These are phyloP conservation scores for Apiosordaria backusii DNA, from an alignment of 495 filamentous ascomycete genomes.

Conservation along the genomic window DNA sequence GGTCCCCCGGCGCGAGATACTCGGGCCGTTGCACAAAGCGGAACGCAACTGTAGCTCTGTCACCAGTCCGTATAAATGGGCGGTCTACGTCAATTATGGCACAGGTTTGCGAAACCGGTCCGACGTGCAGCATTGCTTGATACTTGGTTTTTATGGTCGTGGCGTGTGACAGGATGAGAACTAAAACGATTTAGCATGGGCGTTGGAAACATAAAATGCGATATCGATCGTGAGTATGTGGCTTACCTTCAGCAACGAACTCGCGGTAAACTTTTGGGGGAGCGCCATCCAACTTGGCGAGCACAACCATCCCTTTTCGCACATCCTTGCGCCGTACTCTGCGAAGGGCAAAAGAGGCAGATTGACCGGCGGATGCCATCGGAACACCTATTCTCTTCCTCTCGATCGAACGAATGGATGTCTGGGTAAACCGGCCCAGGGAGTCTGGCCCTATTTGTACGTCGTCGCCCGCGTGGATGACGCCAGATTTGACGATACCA, in stretches of 20 bases:
- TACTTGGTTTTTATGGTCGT: constrained; percentile 99
- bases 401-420: constrained; percentile 88
- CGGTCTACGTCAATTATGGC: constrained; percentile 97
- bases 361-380: constrained; percentile 86
- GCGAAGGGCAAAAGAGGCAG: constrained; percentile 85
- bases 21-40: constrained; percentile 95
- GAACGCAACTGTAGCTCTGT: constrained; percentile 88
- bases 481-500: constrained; percentile 82
- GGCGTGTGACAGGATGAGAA: constrained; percentile 90
- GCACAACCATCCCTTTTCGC: constrained; percentile 95
- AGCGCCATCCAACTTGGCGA: constrained; percentile 71
- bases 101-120: constrained; percentile 91
- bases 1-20: constrained; percentile 82
- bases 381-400: constrained; percentile 90
- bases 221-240: not conserved
- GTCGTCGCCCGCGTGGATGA: constrained; percentile 85
- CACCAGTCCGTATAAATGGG: constrained; percentile 91
- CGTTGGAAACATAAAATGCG: too few species aligned
- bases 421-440: constrained; percentile 86
- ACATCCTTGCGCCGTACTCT: constrained; percentile 87
- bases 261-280: constrained; percentile 82
- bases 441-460: constrained; percentile 90
- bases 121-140: constrained; percentile 97
- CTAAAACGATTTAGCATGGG: constrained; percentile 39
- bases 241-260: constrained; percentile 82